These are phyloP conservation scores for Exophiala lecanii-corni DNA, from an alignment of 2,329 filamentous ascomycete species.

Conservation along the genomic window DNA sequence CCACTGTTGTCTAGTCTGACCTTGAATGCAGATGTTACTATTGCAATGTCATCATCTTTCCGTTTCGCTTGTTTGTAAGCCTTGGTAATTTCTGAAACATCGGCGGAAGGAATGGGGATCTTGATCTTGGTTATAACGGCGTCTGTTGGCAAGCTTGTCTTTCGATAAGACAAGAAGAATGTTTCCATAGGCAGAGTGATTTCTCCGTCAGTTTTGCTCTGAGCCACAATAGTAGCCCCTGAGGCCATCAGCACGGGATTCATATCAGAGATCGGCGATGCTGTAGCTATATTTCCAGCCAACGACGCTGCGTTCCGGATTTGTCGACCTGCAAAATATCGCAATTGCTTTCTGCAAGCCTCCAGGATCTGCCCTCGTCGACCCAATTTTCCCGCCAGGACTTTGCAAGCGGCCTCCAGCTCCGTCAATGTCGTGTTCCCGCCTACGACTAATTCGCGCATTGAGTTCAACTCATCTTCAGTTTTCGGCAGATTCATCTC, in stretches of 20 bases:
- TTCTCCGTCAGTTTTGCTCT: constrained; percentile 59
- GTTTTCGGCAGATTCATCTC: constrained; percentile 62
- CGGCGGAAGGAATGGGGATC: constrained; percentile 69
- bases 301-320: constrained; percentile 97
- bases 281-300: constrained; percentile 88
- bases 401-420: constrained; percentile 74
- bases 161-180: constrained; percentile 89
- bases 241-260: constrained; percentile 91
- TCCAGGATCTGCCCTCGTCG: constrained; percentile 70
- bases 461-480: constrained; percentile 42
- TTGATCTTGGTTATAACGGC: constrained; percentile 80
- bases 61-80: constrained; percentile 96
- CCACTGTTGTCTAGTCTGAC: constrained; percentile 66
- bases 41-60: constrained; percentile 97
- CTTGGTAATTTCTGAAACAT: constrained; percentile 71
- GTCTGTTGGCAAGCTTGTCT: constrained; percentile 73
- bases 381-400: constrained; percentile 77
- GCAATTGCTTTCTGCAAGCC: constrained; percentile 87
- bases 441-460: constrained; percentile 78
- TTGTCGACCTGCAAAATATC: constrained; percentile 90
- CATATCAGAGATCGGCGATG: constrained; percentile 91
- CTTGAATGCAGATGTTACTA: constrained; percentile 82
- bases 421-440: constrained; percentile 92
- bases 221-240: constrained; percentile 71
- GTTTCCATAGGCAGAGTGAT: constrained; percentile 80